Percentiles rank a stretch among this genome's conserved stretches.
phyloP scores from a whole-genome alignment of 306 rosid species.

The Quercus gilva region DNA sequence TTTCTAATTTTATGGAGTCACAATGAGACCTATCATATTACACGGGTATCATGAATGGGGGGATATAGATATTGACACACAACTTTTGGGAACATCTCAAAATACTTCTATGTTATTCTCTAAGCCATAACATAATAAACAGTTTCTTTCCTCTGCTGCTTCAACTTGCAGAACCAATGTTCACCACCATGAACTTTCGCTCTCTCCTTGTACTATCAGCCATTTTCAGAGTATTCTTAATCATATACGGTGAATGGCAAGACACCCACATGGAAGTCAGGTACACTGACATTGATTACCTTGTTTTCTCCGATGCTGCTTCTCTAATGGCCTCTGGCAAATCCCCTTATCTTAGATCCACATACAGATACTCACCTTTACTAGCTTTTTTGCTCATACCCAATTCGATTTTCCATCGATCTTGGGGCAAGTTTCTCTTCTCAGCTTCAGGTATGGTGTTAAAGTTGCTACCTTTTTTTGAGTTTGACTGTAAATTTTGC shows the following conservation, averaged over 20 bases:
- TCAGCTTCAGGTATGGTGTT: conserved; percentile 68
- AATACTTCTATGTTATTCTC: too few species aligned
- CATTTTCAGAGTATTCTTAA: conserved; percentile 51
- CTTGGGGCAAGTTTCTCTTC: conserved; percentile 91
- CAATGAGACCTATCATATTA: too few species aligned
- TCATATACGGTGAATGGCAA: conserved; percentile 91
- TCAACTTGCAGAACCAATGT: conserved; percentile 12
- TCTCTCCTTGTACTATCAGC: conserved; percentile 56
- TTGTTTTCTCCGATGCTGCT: conserved; percentile 90
- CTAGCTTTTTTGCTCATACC: conserved; percentile 81
- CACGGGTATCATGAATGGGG: too few species aligned
- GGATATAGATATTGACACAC: too few species aligned
- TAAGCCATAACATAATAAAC: too few species aligned
- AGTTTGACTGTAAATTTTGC: too few species aligned
- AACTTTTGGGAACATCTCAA: too few species aligned
- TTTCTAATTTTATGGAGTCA: too few species aligned
- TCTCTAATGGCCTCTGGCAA: conserved; percentile 69
- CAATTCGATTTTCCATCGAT: conserved; percentile 59
- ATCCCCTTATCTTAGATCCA: conserved; percentile 84
- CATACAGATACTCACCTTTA: conserved; percentile 85
- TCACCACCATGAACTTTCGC: conserved; percentile 35
- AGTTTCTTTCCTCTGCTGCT: too few species aligned
- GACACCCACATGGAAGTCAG: conserved; percentile 88
- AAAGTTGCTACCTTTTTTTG: too few species aligned
- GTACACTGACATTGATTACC: conserved; percentile 86